Evolutionary conservation across 2,329 filamentous ascomycete genomes (phyloP).

Genomic region (Ophiosphaerella herpotricha): DNA sequence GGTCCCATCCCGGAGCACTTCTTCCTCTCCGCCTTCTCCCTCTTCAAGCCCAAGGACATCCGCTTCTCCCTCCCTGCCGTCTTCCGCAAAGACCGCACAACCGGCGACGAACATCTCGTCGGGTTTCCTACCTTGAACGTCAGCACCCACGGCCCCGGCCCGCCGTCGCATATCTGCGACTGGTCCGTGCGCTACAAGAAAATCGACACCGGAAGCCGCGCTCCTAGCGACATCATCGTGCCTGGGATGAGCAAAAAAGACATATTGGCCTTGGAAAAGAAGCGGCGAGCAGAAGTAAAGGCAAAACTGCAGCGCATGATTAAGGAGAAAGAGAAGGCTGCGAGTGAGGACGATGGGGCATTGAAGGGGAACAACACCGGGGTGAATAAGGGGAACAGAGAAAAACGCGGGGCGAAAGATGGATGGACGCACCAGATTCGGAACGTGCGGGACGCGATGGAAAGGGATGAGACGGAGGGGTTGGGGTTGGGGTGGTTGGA

Average conservation of each 20-base stretch:
- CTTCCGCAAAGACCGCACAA: constrained; percentile 18
- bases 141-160: constrained; percentile 11
- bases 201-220: constrained; percentile 15
- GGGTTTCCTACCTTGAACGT: constrained; percentile 33
- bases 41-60: constrained; percentile 25
- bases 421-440: too few relatives aligned
- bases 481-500: too few relatives aligned
- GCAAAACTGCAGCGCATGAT: background rate
- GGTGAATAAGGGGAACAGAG: too few relatives aligned
- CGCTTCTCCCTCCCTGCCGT: constrained; percentile 29
- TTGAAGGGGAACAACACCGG: too few relatives aligned
- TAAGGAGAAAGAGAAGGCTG: background rate
- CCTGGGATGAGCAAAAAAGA: constrained; percentile 9
- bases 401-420: too few relatives aligned
- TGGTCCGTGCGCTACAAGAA: constrained; percentile 37
- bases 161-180: constrained; percentile 8
- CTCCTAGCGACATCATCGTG: constrained; percentile 8
- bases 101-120: constrained; percentile 21
- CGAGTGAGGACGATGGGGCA: background rate
- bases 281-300: background rate
- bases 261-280: constrained; percentile 9
- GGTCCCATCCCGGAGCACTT: constrained; percentile 8
- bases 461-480: too few relatives aligned
- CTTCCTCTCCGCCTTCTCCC: constrained; percentile 16
- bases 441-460: too few relatives aligned